These are phyloP conservation scores for Populus euphratica DNA, from an alignment of 345 rosid species.

Conservation along the genomic window DNA sequence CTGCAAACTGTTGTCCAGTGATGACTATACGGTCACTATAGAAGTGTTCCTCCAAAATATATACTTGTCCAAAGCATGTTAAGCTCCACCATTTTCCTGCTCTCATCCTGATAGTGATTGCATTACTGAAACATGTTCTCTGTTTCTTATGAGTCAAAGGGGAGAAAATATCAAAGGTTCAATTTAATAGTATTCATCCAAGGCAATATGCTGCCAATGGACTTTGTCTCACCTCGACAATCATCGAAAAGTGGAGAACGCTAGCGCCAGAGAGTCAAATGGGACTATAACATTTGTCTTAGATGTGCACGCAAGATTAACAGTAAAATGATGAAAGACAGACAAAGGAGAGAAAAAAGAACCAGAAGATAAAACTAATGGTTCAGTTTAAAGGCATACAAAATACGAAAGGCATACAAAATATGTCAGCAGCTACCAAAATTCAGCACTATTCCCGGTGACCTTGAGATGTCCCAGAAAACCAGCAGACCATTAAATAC, in stretches of 20 bases:
- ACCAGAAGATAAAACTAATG: neutral
- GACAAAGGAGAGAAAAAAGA: neutral
- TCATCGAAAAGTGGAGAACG: too few relatives aligned
- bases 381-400: neutral
- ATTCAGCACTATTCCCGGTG: neutral
- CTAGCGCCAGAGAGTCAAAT: too few relatives aligned
- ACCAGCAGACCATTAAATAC: slow-evolving; percentile 3
- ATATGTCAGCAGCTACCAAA: neutral
- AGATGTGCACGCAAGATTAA: neutral
- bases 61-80: neutral
- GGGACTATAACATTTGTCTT: neutral
- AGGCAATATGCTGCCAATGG: neutral
- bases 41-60: neutral
- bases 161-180: neutral
- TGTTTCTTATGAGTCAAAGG: neutral
- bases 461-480: slow-evolving; percentile 8
- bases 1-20: neutral
- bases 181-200: neutral
- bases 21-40: neutral
- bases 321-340: neutral
- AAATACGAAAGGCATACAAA: neutral
- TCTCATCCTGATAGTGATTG: neutral
- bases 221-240: neutral
- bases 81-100: neutral
- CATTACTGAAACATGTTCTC: neutral